Conservation (phyloP, 495 filamentous ascomycete species). For the Aeminium ludgeri region DNA sequence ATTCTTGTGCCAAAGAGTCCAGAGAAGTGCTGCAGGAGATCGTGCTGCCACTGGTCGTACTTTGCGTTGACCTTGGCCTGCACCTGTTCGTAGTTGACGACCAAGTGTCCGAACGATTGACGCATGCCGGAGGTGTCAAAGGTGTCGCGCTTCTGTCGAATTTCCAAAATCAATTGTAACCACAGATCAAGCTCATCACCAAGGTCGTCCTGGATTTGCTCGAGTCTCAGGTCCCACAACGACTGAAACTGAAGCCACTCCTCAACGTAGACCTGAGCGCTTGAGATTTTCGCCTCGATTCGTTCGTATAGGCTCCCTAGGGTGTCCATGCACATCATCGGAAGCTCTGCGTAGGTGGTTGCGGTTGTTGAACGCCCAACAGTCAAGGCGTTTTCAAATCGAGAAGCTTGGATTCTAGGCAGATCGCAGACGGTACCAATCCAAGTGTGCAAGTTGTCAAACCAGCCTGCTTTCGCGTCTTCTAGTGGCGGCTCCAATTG, state of each 20-base stretch:
- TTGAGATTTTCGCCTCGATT: constrained; percentile 60
- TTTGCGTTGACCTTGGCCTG: constrained; percentile 96
- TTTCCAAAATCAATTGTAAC: constrained; percentile 88
- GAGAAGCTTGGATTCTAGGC: constrained; percentile 78
- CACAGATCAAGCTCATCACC: constrained; percentile 84
- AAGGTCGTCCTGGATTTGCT: constrained; percentile 79
- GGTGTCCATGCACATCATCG: constrained; percentile 56
- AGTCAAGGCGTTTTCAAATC: constrained; percentile 70
- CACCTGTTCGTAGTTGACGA: constrained; percentile 93
- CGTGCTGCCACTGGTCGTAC: constrained; percentile 99
- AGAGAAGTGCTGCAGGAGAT: constrained; percentile 85
- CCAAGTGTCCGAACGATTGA: constrained; percentile 78
- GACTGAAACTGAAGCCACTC: constrained; percentile 99
- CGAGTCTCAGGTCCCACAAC: constrained; percentile 90
- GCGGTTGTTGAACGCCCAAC: constrained; percentile 36
- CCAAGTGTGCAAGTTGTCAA: constrained; percentile 82
- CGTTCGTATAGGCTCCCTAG: constrained; percentile 62
- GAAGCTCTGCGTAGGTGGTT: constrained; percentile 76
- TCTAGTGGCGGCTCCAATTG: constrained; percentile 87
- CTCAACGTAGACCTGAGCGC: constrained; percentile 70
- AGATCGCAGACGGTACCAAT: constrained; percentile 82
- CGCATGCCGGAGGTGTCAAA: constrained; percentile 92
- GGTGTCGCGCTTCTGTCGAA: constrained; percentile 77
- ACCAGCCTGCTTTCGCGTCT: constrained; percentile 84
- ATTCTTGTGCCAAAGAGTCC: constrained; percentile 74